A percentile compares a stretch with the other conserved stretches of the same genome.
phyloP scores from a whole-genome alignment of 129 eudicot species.

The Helianthus tuberosus region DNA sequence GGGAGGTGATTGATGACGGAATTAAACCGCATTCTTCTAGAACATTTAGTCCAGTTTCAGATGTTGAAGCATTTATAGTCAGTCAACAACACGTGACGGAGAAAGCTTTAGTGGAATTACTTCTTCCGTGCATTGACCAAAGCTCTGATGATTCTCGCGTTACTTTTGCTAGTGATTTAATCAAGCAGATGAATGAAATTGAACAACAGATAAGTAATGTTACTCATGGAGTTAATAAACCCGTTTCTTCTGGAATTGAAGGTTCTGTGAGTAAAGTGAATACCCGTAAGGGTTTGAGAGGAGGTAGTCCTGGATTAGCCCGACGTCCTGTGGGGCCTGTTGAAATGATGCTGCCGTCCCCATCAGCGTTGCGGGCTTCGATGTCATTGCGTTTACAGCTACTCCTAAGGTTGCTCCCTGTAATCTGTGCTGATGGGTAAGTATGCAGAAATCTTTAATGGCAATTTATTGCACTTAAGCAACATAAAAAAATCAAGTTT shows the following conservation, averaged over 20 bases:
- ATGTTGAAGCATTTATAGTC: slow-evolving; percentile 46
- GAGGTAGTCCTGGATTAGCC: slow-evolving; percentile 80
- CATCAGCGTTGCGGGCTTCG: slow-evolving; percentile 84
- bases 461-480: background rate
- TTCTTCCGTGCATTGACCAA: slow-evolving; percentile 80
- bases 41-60: slow-evolving; percentile 42
- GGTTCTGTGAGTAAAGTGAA: slow-evolving; percentile 60
- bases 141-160: slow-evolving; percentile 70
- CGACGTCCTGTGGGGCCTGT: slow-evolving; percentile 57
- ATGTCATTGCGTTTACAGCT: slow-evolving; percentile 87
- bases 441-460: background rate
- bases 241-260: slow-evolving; percentile 56
- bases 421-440: slow-evolving; percentile 83
- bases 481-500: too few species aligned
- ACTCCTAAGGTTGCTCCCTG: slow-evolving; percentile 78
- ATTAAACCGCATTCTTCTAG: slow-evolving; percentile 44
- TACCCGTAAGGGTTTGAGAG: slow-evolving; percentile 64
- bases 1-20: slow-evolving; percentile 77
- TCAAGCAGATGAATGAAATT: slow-evolving; percentile 85
- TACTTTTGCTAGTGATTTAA: slow-evolving; percentile 79
- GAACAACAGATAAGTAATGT: slow-evolving; percentile 83
- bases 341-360: slow-evolving; percentile 72
- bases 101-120: slow-evolving; percentile 72
- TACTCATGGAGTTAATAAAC: slow-evolving; percentile 69
- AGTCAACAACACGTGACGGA: slow-evolving; percentile 69